Evolutionary conservation across 176 grass and related monocot species (phyloP).

Genomic region (Bromus sterilis): DNA sequence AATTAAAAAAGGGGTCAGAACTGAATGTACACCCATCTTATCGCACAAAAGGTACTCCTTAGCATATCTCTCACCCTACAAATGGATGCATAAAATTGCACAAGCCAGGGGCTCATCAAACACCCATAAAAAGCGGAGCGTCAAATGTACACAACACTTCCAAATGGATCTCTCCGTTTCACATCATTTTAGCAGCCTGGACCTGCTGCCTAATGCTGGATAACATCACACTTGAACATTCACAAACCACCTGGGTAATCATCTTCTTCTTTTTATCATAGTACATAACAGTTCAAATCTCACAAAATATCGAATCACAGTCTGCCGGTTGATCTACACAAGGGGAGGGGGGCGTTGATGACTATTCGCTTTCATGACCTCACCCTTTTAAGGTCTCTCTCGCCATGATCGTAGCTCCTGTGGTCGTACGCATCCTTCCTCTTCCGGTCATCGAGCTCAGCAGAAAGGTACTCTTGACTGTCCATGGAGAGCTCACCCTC

Average conservation of each 20-base stretch:
- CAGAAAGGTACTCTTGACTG: constrained; percentile 34
- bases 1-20: too few species aligned
- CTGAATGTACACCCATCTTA: background rate
- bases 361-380: constrained; percentile 23
- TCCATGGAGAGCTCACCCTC: constrained; percentile 71
- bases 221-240: background rate
- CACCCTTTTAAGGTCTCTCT: constrained; percentile 44
- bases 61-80: background rate
- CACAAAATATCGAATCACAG: background rate
- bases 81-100: background rate
- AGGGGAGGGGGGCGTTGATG: background rate
- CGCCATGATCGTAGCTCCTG: constrained; percentile 9
- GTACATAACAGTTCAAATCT: background rate
- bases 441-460: constrained; percentile 26
- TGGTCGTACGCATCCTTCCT: constrained; percentile 44
- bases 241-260: background rate
- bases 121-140: too few species aligned
- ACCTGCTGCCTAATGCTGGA: background rate
- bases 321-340: background rate
- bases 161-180: background rate
- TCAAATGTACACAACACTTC: too few species aligned
- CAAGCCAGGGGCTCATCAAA: background rate
- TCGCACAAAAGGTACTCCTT: background rate
- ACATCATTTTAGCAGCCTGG: background rate
- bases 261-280: background rate